Base-by-base conservation (phyloP, 176 grass and related monocot genomes). In the Pontederia crassipes region DNA sequence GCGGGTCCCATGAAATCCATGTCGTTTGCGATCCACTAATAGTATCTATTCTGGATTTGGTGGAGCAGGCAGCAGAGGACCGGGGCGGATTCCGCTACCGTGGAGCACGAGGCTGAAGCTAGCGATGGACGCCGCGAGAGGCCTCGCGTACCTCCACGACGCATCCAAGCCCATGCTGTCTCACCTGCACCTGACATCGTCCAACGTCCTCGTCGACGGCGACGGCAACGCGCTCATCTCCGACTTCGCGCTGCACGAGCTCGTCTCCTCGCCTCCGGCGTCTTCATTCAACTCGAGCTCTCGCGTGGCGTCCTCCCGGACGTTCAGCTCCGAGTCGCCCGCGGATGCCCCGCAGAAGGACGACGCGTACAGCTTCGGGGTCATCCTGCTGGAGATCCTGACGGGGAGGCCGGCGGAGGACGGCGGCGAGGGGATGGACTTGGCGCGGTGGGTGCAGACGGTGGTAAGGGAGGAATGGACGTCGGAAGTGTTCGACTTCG, bases 71-170 rank as follows among this genome's bases (percentile, higher is more conserved):
- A 85, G 84, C 68, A 59, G 86, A 20, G 91, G 91, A 10, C 91
- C 91, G 0, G 91, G 86, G 45, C 74, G 91, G 59, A 80, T 75
- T 12, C 91, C 86, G 13, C 48, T 90, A 50, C 75, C 71, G 48
- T 96, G 86, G 91, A 68, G 64, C 51, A 84, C 86, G n/a, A 75
- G 91, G 61, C 54, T 96, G 74, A 87, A 84, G 68, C 74, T 96
- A 50, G 80, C 86, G 58, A 61, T 79, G 70, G 91, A 72, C 28
- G 83, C 91, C 69, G 86, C 91, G 17, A 76, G 79, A 14, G 91
- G 91, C 3, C 86, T 96, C 61, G 69, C 83, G 17, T 96, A 90
- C 75, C 80, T 96, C 64, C 86, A 90, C 57, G 55, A 54, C 35
- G 67, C 72, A 57, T 82, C 75, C 12, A 79, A 85, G 55, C 66